Conservation (phyloP, 768 basidiomycete species). For the Hydnomerulius pinastri region DNA sequence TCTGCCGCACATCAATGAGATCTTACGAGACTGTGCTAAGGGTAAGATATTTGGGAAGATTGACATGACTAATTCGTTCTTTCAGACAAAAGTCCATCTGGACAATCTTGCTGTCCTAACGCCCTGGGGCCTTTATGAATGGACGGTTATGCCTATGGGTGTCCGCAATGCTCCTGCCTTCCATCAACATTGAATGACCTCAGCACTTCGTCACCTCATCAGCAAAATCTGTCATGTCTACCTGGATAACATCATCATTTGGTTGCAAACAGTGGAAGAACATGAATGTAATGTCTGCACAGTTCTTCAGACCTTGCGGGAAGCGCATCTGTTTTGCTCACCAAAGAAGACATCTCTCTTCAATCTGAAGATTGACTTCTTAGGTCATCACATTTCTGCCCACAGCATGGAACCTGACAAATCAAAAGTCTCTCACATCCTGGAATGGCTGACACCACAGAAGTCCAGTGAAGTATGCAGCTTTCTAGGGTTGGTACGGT, state of each 20-base stretch:
- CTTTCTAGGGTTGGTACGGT: constrained; percentile 30
- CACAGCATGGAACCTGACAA: constrained; percentile 27
- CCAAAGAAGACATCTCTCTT: constrained; percentile 31
- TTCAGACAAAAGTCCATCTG: constrained; percentile 35
- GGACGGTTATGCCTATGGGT: constrained; percentile 10
- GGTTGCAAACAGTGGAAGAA: constrained; percentile 22
- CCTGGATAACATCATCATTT: constrained; percentile 27
- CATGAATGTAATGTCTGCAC: constrained; percentile 27
- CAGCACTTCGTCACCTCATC: constrained; percentile 13
- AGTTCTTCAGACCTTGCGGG: constrained; percentile 31
- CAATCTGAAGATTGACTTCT: constrained; percentile 25
- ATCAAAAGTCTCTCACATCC: constrained; percentile 27
- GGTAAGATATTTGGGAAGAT: constrained; percentile 39
- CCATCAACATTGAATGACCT: constrained; percentile 15
- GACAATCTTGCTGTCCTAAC: constrained; percentile 41
- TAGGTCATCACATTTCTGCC: constrained; percentile 30
- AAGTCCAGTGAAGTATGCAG: constrained; percentile 11
- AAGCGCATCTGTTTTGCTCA: constrained; percentile 32
- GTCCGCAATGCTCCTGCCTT: constrained; percentile 14
- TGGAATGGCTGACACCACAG: constrained; percentile 32
- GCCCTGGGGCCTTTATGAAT: constrained; percentile 42
- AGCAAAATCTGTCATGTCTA: constrained; percentile 14
- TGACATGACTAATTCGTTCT: constrained; percentile 45
- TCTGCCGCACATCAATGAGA: constrained; percentile 17
- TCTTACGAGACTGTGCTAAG: constrained; percentile 23